Percentiles rank a stretch among this genome's conserved stretches.
phyloP scores from a whole-genome alignment of 2,329 filamentous ascomycete species.

The Ceratocystis variospora region DNA sequence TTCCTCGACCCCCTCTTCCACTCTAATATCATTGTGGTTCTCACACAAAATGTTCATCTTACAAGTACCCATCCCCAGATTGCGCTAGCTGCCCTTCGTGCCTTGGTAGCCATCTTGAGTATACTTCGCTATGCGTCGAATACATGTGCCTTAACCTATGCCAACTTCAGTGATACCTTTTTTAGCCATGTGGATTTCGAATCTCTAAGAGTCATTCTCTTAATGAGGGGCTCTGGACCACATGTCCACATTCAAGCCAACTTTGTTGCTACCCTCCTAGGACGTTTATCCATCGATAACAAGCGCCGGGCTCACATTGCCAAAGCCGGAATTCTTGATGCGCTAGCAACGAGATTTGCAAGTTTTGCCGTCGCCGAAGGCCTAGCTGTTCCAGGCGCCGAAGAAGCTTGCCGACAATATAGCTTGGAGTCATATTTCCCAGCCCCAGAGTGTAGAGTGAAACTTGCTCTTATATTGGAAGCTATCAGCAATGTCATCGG shows the following conservation, averaged over 20 bases:
- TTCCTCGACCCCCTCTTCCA: conserved; percentile 64
- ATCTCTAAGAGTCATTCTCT: conserved; percentile 2
- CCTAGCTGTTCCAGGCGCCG: conserved; percentile 52
- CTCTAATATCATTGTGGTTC: conserved; percentile 50
- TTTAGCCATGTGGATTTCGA: conserved; percentile 2
- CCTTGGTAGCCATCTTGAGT: conserved; percentile 23
- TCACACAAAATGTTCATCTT: conserved; percentile 58
- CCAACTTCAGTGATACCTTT: neutral
- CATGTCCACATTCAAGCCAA: conserved; percentile 5
- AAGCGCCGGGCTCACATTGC: conserved; percentile 35
- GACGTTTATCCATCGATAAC: conserved; percentile 6
- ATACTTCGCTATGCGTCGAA: conserved; percentile 2
- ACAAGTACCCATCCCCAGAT: conserved; percentile 50
- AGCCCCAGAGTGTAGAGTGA: conserved; percentile 43
- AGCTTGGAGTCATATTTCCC: conserved; percentile 46
- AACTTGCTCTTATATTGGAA: conserved; percentile 57
- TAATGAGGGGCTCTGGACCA: neutral
- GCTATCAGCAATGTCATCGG: conserved; percentile 64
- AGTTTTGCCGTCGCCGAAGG: conserved; percentile 55
- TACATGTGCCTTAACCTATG: conserved; percentile 2
- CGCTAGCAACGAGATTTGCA: conserved; percentile 59
- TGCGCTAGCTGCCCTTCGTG: conserved; percentile 56
- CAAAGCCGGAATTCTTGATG: conserved; percentile 61
- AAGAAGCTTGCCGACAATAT: conserved; percentile 39
- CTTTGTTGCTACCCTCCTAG: conserved; percentile 8